phyloP scores from a whole-genome alignment of 805 yeast species.

The Ogataea zsoltii region DNA sequence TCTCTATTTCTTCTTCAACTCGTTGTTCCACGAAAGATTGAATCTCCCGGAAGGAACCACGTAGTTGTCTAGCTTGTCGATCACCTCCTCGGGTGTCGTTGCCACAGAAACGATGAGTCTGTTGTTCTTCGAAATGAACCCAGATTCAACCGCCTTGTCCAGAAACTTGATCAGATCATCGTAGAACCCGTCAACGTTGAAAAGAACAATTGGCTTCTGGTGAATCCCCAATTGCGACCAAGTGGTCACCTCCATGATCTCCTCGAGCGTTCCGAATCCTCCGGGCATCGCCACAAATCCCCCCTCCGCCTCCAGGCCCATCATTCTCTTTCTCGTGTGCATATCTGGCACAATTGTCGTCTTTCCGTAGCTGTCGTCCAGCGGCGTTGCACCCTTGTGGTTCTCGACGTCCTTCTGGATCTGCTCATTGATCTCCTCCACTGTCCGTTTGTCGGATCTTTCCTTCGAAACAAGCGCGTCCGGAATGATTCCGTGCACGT shows the following conservation, averaged over 20 bases:
- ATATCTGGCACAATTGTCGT: constrained; percentile 82
- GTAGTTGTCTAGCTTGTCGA: constrained; percentile 60
- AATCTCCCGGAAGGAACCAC: constrained; percentile 71
- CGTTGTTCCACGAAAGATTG: constrained; percentile 64
- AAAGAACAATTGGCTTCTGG: constrained; percentile 73
- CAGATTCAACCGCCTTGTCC: constrained; percentile 55
- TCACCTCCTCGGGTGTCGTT: constrained; percentile 64
- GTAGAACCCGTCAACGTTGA: constrained; percentile 79
- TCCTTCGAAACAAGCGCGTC: constrained; percentile 72
- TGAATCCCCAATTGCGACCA: constrained; percentile 92
- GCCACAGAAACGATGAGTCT: constrained; percentile 72
- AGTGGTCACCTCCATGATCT: constrained; percentile 84
- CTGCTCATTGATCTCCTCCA: constrained; percentile 47
- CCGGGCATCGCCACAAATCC: constrained; percentile 86
- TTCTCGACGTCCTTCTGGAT: constrained; percentile 55
- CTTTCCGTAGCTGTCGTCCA: constrained; percentile 62
- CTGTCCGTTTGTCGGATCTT: constrained; percentile 40
- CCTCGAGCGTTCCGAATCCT: constrained; percentile 89
- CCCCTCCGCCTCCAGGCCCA: constrained; percentile 86
- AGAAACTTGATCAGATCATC: constrained; percentile 68
- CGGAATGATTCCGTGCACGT: constrained; percentile 82
- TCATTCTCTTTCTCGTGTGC: constrained; percentile 85
- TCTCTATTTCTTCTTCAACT: background rate
- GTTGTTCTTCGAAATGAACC: constrained; percentile 68
- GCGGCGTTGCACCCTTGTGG: constrained; percentile 64